Conservation (phyloP, 1,139 yeast species). For the Suhomyces guaymorum region DNA sequence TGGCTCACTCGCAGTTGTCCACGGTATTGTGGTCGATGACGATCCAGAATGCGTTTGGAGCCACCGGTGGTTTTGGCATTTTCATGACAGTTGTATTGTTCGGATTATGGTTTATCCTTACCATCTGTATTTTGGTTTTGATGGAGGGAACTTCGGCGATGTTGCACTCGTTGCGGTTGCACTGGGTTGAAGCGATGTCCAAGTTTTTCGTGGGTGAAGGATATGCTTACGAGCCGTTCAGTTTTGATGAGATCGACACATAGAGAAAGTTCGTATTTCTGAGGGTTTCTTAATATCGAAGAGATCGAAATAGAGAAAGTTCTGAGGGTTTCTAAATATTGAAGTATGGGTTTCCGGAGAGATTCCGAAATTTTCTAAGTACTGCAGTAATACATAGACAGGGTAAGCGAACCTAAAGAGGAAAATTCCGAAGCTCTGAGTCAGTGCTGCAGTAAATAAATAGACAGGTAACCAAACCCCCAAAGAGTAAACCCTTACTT, state of each 20-base stretch:
- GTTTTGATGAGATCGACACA: conserved; percentile 12
- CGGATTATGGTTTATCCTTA: conserved; percentile 92
- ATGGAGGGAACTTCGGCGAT: conserved; percentile 99
- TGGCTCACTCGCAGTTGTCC: conserved; percentile 96
- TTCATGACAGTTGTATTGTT: conserved; percentile 74
- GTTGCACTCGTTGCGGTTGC: conserved; percentile 94
- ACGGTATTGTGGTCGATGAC: conserved; percentile 97
- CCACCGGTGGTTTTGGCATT: conserved; percentile 68
- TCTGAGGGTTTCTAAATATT: too few relatives aligned
- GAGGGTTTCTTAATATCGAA: too few relatives aligned
- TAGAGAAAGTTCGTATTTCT: not conserved
- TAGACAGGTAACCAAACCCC: too few relatives aligned
- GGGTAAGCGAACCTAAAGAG: too few relatives aligned
- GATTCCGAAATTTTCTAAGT: too few relatives aligned
- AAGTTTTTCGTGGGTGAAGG: conserved; percentile 98
- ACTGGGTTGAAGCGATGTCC: conserved; percentile 99
- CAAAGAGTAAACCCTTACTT: too few relatives aligned
- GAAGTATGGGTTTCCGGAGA: too few relatives aligned
- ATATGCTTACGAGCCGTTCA: conserved; percentile 78
- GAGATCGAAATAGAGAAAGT: too few relatives aligned
- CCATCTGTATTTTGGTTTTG: conserved; percentile 85
- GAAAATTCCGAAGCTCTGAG: too few relatives aligned
- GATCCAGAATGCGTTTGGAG: conserved; percentile 75
- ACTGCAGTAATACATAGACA: too few relatives aligned
- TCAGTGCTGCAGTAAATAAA: too few relatives aligned